Conservation (phyloP, 202 grass and related monocot species). For the Brachypodium distachyon region DNA sequence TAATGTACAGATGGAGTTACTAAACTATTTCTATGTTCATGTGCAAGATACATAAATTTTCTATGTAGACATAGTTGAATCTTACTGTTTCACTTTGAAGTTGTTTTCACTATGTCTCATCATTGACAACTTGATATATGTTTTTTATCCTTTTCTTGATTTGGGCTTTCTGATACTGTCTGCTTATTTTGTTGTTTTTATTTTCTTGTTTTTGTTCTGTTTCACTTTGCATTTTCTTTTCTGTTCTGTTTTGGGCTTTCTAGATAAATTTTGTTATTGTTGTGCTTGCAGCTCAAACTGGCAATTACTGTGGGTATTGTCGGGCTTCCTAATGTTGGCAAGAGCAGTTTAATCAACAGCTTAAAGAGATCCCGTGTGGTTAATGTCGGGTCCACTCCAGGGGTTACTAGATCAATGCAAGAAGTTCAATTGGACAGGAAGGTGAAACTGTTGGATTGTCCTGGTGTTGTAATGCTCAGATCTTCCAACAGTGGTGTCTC, state of each 20-base stretch:
- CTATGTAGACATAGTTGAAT: neutral
- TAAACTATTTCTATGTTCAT: neutral
- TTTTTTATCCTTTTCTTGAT: no score
- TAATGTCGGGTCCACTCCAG: constrained; percentile 87
- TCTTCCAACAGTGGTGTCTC: constrained; percentile 57
- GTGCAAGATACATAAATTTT: neutral
- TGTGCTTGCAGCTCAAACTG: constrained; percentile 70
- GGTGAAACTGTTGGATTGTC: constrained; percentile 81
- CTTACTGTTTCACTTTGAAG: neutral
- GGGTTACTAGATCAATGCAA: constrained; percentile 57
- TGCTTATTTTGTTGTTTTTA: no score
- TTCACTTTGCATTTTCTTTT: neutral
- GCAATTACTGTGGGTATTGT: constrained; percentile 97
- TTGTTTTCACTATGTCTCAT: neutral
- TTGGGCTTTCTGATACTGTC: no score
- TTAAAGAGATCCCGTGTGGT: constrained; percentile 92
- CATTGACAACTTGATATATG: constrained; percentile 1
- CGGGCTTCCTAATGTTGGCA: constrained; percentile 97
- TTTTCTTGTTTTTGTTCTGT: no score
- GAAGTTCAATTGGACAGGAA: constrained; percentile 4
- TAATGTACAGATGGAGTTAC: neutral
- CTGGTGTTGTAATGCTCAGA: constrained; percentile 96
- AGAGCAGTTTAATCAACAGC: constrained; percentile 99
- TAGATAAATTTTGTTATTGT: neutral
- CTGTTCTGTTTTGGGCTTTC: neutral